Conservation (phyloP, 108 stramenopile genomes). For the Epipyxis sp. region DNA sequence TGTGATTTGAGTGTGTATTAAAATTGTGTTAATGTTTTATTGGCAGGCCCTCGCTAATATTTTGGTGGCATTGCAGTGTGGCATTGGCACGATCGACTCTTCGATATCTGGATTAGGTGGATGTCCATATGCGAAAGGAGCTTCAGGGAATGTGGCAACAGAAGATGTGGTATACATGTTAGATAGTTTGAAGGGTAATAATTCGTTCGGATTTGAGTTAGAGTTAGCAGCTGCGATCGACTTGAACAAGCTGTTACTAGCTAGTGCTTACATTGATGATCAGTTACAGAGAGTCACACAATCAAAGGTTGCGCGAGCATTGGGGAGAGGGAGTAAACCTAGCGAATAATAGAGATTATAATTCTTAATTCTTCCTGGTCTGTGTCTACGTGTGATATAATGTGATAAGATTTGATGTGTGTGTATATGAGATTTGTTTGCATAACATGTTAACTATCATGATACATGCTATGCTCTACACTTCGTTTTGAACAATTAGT, state of each 20-base stretch:
- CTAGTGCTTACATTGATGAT: conserved; percentile 45
- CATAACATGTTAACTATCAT: no score
- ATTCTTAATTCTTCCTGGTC: no score
- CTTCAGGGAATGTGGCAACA: conserved; percentile 83
- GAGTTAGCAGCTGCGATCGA: no score
- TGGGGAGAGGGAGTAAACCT: no score
- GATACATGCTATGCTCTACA: no score
- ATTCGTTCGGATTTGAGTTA: conserved; percentile 71
- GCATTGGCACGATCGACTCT: conserved; percentile 67
- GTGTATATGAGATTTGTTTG: no score
- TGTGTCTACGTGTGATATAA: no score
- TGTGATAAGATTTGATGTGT: no score
- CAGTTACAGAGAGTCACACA: conserved; percentile 34
- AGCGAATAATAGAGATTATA: no score
- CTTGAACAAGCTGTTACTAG: conserved; percentile 47
- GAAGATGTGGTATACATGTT: conserved; percentile 90
- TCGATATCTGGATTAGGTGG: conserved; percentile 79
- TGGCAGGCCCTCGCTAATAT: conserved; percentile 80
- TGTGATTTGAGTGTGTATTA: no score
- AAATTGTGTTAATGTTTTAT: no score
- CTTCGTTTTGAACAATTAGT: no score
- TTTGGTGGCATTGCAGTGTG: conserved; percentile 62
- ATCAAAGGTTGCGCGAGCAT: conserved; percentile 23
- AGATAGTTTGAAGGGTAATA: conserved; percentile 69
- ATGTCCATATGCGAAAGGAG: conserved; percentile 80